Percentiles rank a stretch among this genome's conserved stretches.
Evolutionary conservation across 2,329 filamentous ascomycete species (phyloP).

Genomic region (Botrytis hyacinthi): DNA sequence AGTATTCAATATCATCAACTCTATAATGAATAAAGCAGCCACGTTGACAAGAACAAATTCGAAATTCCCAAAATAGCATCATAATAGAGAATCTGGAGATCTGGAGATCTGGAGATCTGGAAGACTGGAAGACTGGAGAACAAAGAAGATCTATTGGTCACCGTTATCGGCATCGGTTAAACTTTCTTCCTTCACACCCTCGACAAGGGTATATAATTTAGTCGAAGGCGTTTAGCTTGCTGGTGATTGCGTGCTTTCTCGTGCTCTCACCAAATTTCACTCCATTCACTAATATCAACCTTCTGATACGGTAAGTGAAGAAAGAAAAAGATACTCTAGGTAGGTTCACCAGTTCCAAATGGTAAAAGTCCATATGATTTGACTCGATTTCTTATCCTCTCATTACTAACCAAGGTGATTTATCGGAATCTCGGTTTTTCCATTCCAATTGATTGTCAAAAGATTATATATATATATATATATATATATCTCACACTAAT

Average conservation of each 20-base stretch:
- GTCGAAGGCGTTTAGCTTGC: not conserved
- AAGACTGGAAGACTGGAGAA: not conserved
- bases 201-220: not conserved
- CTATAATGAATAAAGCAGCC: not conserved
- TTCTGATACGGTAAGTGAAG: constrained; percentile 1
- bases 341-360: not conserved
- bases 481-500: constrained; percentile 1
- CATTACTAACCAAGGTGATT: constrained; percentile 9
- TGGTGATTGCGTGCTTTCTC: constrained; percentile 14
- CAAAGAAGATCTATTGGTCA: not conserved
- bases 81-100: not conserved
- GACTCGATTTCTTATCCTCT: not conserved
- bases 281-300: not conserved
- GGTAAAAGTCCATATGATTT: not conserved
- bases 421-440: constrained; percentile 11
- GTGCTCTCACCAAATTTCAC: constrained; percentile 2
- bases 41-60: not conserved
- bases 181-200: not conserved
- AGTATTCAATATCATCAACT: not conserved
- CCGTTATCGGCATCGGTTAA: not conserved
- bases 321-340: not conserved
- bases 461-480: not conserved
- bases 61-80: not conserved
- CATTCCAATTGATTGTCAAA: constrained; percentile 7
- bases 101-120: not conserved